Evolutionary conservation across 179 eudicot genomes (phyloP), one percentile per base, ranked within the genome.

Genomic region (Carnegiea gigantea): DNA sequence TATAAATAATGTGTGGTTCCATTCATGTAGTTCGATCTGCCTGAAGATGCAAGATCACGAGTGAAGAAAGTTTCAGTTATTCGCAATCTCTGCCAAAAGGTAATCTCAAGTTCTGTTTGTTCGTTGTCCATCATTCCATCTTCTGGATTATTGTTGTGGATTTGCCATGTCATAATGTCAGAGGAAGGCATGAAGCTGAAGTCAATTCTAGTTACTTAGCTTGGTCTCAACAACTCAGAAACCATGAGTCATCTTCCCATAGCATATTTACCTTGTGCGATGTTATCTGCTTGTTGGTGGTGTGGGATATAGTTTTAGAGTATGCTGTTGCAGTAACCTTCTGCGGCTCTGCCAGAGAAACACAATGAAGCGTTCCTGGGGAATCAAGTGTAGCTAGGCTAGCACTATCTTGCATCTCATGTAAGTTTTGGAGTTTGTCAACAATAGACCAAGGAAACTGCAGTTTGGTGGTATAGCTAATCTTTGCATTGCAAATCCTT

Each of bases 31-130:
- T 95, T 92, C 90, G 92, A 90, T 86, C 84, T 95, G 82, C 95
- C 98, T 0, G 98, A 90, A 72, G 94, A 95, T 86, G 91, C 93
- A 62, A 89, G 91, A 85, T 79, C 85, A 67, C 78, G 84, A 62
- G 99, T 91, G 65, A 97, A 93, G 89, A 95, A 87, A 88, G 88
- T 97, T 84, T 89, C 99, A 28, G 98, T 95, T 84, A 85, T 97
- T 73, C 97, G 99, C 77, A 97, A 97, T 83, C 93, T 97, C 57
- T 90, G 94, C 84, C 94, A 89, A 78, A 97, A 97, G 98, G 99
- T 97, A 87, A 82, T 20, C 15, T 15, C 1, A 17, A 18, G 8
- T 33, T n/a, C 24, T 24, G 28, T 54, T 68, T 64, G 14, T 43
- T 24, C 64, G 18, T 62, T 30, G 6, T 40, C 44, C 44, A 5